phyloP scores from a whole-genome alignment of 495 filamentous ascomycete genomes.

The Tuber calosporum region DNA sequence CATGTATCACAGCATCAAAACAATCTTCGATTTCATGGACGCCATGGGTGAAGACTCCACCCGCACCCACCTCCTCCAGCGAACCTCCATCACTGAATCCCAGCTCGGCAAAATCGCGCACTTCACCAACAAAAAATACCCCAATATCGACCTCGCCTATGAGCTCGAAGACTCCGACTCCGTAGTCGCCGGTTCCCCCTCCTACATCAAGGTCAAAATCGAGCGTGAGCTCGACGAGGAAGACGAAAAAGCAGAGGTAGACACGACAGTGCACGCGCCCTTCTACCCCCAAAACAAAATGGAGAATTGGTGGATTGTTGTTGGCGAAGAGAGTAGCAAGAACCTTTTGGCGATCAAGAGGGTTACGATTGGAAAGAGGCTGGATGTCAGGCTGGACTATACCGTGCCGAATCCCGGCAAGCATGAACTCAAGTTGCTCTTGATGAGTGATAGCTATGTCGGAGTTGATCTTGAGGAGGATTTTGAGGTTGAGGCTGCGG shows the following conservation, averaged over 20 bases:
- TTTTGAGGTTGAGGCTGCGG: conserved; percentile 75
- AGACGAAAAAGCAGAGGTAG: conserved; percentile 58
- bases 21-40: conserved; percentile 97
- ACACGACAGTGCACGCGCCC: conserved; percentile 84
- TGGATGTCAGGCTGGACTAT: conserved; percentile 79
- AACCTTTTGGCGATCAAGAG: conserved; percentile 90
- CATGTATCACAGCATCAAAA: conserved; percentile 57
- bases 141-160: conserved; percentile 83
- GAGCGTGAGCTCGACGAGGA: conserved; percentile 67
- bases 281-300: conserved; percentile 91
- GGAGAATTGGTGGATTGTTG: conserved; percentile 96
- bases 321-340: conserved; percentile 79
- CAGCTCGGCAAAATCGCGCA: conserved; percentile 81
- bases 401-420: conserved; percentile 76
- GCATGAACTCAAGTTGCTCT: conserved; percentile 80
- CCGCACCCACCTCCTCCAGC: conserved; percentile 65
- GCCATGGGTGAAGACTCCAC: conserved; percentile 85
- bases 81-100: conserved; percentile 67
- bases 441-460: conserved; percentile 94
- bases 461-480: conserved; percentile 93
- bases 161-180: conserved; percentile 73
- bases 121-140: conserved; percentile 97
- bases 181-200: conserved; percentile 69
- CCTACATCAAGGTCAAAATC: conserved; percentile 79
- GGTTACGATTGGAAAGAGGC: conserved; percentile 69